phyloP scores from a whole-genome alignment of 139 green algal genomes.

The Deuterostichococcus epilithicus region DNA sequence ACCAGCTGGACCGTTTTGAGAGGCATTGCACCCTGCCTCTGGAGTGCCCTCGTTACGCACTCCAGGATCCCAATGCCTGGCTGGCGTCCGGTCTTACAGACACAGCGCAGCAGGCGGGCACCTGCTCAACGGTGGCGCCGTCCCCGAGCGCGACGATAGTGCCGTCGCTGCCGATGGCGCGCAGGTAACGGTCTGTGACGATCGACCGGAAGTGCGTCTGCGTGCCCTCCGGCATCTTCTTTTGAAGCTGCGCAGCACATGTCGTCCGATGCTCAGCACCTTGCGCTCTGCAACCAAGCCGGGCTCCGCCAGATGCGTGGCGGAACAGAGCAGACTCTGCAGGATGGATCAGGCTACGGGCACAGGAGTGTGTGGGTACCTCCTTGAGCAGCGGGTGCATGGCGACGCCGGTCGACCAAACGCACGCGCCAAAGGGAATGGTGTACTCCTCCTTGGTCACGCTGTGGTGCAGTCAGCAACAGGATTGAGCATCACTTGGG shows the following conservation, averaged over 20 bases:
- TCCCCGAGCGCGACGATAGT: conserved; percentile 86
- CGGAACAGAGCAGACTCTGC: background rate
- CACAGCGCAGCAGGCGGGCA: too few species aligned
- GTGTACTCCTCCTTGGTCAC: conserved; percentile 16
- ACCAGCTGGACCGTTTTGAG: background rate
- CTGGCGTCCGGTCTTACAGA: too few species aligned
- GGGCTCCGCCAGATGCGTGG: background rate
- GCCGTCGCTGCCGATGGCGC: conserved; percentile 72
- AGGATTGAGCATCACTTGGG: too few species aligned
- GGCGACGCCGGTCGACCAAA: conserved; percentile 87
- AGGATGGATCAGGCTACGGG: background rate
- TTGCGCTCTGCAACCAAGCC: too few species aligned
- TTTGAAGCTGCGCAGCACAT: conserved; percentile 50
- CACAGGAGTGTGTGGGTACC: conserved; percentile 27
- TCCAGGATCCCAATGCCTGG: background rate
- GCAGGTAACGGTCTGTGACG: conserved; percentile 76
- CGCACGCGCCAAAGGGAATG: conserved; percentile 81
- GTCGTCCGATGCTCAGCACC: background rate
- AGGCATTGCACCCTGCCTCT: background rate
- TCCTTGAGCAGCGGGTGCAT: conserved; percentile 86
- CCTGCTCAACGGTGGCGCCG: conserved; percentile 79
- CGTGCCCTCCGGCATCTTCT: conserved; percentile 47
- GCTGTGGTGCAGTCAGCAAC: background rate
- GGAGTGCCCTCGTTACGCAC: background rate
- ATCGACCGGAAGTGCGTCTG: conserved; percentile 86